Base-by-base conservation (phyloP, 2,329 filamentous ascomycete species). In the Ophiosphaerella narmari region DNA sequence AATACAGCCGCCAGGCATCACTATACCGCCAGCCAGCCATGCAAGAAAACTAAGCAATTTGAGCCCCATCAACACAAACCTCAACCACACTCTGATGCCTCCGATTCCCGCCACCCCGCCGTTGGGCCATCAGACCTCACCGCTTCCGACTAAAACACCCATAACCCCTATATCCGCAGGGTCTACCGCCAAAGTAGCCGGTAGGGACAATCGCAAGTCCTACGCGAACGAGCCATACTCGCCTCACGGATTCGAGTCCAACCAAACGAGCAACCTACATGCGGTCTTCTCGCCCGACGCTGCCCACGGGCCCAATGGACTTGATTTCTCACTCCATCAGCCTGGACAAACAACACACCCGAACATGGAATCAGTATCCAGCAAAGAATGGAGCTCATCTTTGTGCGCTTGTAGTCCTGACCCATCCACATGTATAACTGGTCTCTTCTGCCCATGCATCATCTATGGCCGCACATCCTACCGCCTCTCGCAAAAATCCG, bases 391-490 rank as follows among this genome's bases (percentile, higher is more conserved):
- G 73, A 64, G 62, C 14, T 60, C 68, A 39, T 58, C 62, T 1
- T 60, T 75, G 2, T 74, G 68, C 49, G 54, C 65, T 14, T 74
- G 71, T 55, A 62, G 61, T 12, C 68, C 62, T 0, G 71, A 78
- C 60, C 40, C 64, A 0, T 57, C 60, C 0, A 75, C 73, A 6
- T 75, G 75, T 43, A 54, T 74, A 7, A 69, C 72, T 4, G 75
- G 74, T 1, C 59, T 73, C 5, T 76, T 73, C 54, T 70, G 73
- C 43, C 77, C 77, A 8, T 80, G 76, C 57, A 63, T 74, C 3
- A 49, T 78, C 7, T 76, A 77, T 54, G 74, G 75, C 5, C 74
- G 74, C 40, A 78, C 75, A 2, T 64, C 76, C 12, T 74, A 78
- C 63, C 71, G 77, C 7, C 63, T 79, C 2, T 60, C 66, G 1